phyloP scores from a whole-genome alignment of 1,284 basidiomycete genomes.

The Xanthoconium separans region DNA sequence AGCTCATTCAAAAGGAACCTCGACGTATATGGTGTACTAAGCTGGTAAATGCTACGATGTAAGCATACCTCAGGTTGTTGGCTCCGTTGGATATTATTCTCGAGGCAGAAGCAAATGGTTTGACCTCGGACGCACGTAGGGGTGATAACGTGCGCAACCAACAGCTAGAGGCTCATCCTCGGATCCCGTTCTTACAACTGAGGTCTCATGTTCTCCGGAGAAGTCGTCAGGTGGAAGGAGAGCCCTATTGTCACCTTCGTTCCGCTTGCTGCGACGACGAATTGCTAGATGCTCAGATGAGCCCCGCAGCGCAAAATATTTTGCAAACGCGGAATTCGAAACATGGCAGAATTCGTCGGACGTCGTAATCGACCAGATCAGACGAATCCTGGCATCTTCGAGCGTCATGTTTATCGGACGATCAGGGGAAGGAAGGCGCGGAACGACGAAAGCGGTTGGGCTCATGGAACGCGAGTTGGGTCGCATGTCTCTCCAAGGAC shows the following conservation, averaged over 20 bases:
- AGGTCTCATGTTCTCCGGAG: neutral
- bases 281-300: neutral
- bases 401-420: constrained; percentile 19
- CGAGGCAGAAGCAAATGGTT: constrained; percentile 19
- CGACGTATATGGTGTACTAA: neutral
- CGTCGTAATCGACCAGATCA: constrained; percentile 24
- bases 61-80: neutral
- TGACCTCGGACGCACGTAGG: constrained; percentile 19
- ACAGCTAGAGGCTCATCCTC: constrained; percentile 20
- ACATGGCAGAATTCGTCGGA: constrained; percentile 15
- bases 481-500: neutral
- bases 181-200: neutral
- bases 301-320: constrained; percentile 1
- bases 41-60: neutral
- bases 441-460: constrained; percentile 22
- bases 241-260: constrained; percentile 5
- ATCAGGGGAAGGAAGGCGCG: constrained; percentile 28
- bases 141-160: constrained; percentile 11
- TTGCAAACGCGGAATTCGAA: neutral
- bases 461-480: constrained; percentile 8
- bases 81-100: constrained; percentile 7
- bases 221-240: constrained; percentile 28
- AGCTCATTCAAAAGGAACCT: neutral
- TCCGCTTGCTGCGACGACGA: constrained; percentile 17
- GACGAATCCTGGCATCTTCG: constrained; percentile 23